These are phyloP conservation scores for Picochlorum sp. DNA, from an alignment of 139 green algal species.

Conservation along the genomic window DNA sequence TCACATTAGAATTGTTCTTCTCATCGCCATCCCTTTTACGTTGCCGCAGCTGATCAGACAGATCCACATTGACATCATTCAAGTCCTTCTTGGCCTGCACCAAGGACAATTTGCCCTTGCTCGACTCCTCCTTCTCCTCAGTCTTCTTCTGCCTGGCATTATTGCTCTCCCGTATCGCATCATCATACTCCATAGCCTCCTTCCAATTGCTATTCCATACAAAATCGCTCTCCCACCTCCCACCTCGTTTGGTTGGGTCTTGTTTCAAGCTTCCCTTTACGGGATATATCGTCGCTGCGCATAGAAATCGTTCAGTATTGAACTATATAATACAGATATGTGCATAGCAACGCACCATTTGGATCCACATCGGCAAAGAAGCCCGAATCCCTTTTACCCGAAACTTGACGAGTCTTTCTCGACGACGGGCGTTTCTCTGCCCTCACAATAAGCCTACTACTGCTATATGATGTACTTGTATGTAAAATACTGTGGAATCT, in stretches of 20 bases:
- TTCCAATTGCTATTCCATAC: slow-evolving; percentile 84
- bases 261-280: slow-evolving; percentile 25
- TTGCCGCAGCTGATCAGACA: slow-evolving; percentile 40
- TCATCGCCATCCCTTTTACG: background rate
- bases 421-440: background rate
- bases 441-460: background rate
- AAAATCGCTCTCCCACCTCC: slow-evolving; percentile 70
- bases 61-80: slow-evolving; percentile 58
- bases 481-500: too few relatives aligned
- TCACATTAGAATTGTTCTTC: background rate
- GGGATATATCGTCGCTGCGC: slow-evolving; percentile 22
- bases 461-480: too few relatives aligned
- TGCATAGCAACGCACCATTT: background rate
- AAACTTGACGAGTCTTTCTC: background rate
- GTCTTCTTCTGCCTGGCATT: background rate
- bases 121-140: background rate
- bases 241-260: slow-evolving; percentile 52
- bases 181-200: slow-evolving; percentile 37
- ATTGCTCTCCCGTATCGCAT: slow-evolving; percentile 7
- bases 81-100: slow-evolving; percentile 24
- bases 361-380: slow-evolving; percentile 43
- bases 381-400: slow-evolving; percentile 4
- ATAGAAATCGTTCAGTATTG: background rate
- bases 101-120: slow-evolving; percentile 21
- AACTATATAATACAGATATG: background rate